Conservation (phyloP, 1,284 basidiomycete genomes). For the Inonotus hispidus region DNA sequence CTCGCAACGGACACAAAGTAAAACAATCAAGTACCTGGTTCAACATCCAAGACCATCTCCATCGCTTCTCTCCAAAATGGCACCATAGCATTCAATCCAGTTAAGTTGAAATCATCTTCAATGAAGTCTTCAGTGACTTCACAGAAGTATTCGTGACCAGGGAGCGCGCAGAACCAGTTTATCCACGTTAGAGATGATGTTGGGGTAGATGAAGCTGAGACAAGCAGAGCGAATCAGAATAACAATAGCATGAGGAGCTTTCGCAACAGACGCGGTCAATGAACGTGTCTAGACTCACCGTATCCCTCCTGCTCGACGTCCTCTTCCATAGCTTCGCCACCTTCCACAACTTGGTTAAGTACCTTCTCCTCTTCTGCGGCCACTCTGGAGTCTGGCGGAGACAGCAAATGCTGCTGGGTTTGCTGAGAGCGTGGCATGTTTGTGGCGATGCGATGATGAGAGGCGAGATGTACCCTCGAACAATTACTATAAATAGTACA, state of each 20-base stretch:
- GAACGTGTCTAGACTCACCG: slow-evolving; percentile 42
- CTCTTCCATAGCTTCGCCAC: slow-evolving; percentile 66
- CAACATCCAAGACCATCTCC: slow-evolving; percentile 99
- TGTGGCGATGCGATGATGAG: slow-evolving; percentile 9
- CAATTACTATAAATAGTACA: slow-evolving; percentile 14
- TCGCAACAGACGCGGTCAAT: not conserved
- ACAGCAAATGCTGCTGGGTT: not conserved
- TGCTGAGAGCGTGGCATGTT: slow-evolving; percentile 18
- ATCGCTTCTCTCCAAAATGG: slow-evolving; percentile 99
- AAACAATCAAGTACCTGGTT: slow-evolving; percentile 70
- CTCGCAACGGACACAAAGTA: slow-evolving; percentile 8
- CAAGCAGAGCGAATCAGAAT: not conserved
- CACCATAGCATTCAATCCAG: slow-evolving; percentile 91
- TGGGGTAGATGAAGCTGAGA: slow-evolving; percentile 72
- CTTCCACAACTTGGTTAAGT: slow-evolving; percentile 47
- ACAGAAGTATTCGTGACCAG: slow-evolving; percentile 99
- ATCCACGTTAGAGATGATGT: slow-evolving; percentile 93
- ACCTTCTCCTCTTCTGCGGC: slow-evolving; percentile 44
- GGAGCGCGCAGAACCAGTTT: slow-evolving; percentile 97
- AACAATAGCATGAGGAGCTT: not conserved
- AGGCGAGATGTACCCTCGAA: not conserved
- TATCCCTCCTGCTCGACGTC: slow-evolving; percentile 63
- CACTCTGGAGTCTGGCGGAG: slow-evolving; percentile 1
- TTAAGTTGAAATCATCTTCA: slow-evolving; percentile 99
- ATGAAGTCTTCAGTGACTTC: slow-evolving; percentile 99